Conservation (phyloP, 371 early-diverging fungal genomes). For the Funneliformis caledonium region DNA sequence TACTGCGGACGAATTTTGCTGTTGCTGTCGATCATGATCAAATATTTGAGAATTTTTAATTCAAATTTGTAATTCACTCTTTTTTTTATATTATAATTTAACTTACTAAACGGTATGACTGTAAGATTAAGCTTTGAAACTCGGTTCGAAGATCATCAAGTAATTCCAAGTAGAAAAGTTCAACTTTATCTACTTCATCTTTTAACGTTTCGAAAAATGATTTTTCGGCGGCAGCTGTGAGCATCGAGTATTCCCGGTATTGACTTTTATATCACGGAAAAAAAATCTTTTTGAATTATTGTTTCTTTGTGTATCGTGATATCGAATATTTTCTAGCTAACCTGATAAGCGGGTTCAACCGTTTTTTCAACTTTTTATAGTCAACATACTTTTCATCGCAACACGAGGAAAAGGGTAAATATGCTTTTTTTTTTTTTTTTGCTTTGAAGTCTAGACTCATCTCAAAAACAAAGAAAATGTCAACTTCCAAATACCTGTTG, state of each 20-base stretch:
- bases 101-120: conserved; percentile 6
- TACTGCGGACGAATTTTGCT: not conserved
- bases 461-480: too few relatives aligned
- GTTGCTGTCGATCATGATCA: not conserved
- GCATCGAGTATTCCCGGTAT: not conserved
- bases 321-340: not conserved
- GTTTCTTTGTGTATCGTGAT: not conserved
- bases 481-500: not conserved
- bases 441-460: not conserved
- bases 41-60: not conserved
- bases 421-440: not conserved
- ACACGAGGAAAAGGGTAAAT: not conserved
- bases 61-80: not conserved
- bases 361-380: conserved; percentile 7
- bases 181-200: conserved; percentile 11
- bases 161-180: conserved; percentile 11
- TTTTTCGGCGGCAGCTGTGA: conserved; percentile 3
- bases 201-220: conserved; percentile 1
- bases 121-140: conserved; percentile 6
- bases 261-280: not conserved
- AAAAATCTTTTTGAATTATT: not conserved
- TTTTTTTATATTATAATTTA: not conserved
- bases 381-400: not conserved
- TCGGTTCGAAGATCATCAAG: not conserved
- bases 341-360: not conserved